Conservation (phyloP, 176 grass and related monocot species). For the Ensete ventricosum region DNA sequence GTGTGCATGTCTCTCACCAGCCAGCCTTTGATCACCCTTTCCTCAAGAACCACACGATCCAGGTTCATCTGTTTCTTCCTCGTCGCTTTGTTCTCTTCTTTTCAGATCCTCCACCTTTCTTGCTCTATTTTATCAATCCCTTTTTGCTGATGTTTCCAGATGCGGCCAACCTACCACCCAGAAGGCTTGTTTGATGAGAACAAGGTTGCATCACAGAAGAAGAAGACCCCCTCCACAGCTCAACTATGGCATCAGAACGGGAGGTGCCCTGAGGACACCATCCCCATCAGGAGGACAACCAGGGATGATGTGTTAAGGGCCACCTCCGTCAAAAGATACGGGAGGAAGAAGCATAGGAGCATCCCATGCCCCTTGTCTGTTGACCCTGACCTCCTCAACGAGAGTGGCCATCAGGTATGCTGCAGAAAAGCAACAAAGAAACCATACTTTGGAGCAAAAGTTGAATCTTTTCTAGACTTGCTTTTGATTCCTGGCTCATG, state of each 20-base stretch:
- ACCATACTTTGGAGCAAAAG: not conserved
- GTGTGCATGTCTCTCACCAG: slow-evolving; percentile 1
- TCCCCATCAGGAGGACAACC: not conserved
- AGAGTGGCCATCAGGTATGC: not conserved
- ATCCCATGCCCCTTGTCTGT: not conserved
- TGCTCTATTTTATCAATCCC: not conserved
- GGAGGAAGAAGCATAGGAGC: not conserved
- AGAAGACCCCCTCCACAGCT: not conserved
- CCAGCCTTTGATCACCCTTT: not conserved
- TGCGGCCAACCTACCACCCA: not conserved
- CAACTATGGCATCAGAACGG: not conserved
- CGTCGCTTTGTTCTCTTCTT: not conserved
- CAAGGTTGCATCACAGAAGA: not conserved
- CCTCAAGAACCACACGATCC: not conserved
- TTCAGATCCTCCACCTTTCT: not conserved
- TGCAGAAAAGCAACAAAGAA: not conserved
- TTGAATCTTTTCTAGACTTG: not conserved
- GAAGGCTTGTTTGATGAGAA: not conserved
- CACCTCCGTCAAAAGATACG: not conserved
- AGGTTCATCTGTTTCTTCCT: not conserved
- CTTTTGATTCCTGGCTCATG: not conserved
- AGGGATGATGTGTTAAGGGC: not conserved
- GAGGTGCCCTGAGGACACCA: not conserved
- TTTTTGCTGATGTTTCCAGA: not conserved
- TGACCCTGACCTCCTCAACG: not conserved